Base-by-base conservation (phyloP, 106 monocot genomes). In the Apostasia shenzhenica region DNA sequence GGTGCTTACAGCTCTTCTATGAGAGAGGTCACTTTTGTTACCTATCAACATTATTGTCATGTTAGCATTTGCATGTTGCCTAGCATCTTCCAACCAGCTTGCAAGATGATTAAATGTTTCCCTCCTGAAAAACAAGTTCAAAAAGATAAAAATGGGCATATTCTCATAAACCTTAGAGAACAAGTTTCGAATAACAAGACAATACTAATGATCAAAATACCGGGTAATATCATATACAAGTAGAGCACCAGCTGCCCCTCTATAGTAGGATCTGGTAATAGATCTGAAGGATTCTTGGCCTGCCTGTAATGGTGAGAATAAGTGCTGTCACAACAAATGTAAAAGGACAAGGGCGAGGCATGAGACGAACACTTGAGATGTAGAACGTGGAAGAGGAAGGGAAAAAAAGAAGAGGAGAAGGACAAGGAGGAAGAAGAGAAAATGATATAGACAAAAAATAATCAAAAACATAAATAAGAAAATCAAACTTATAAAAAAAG, bases 241-340 rank as follows among this genome's bases (percentile, higher is more conserved):
- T 46, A 83, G 75, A 1, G 83, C 83, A 55, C 79, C 83, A 76
- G 75, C 83, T 50, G 83, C 83, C 3, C 84, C 84, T 70, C 84
- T 77, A 55, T 85, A 85, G 62, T 85, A 85, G 53, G 81, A 85
- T 64, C 84, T 81, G 43, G 84, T 85, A 41, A 85, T 85, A 5
- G 84, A 85, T 61, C 84, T 77, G 73, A 84, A 84, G 5, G 80
- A 81, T 74, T 73, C 84, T 61, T 80, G 84, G 5, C 84, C 80
- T 8, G 82, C 79, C 75, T 84, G 78, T 11, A 51, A 54, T 41
- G 7, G 65, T 26, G 26, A 26, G 26, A 26, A 26, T 26, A 26
- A 26, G 26, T 26, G 26, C 26, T 26, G 26, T 26, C 26, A 26
- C 26, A 26, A 26, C 26, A 26, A 26, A 26, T 26, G 26, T 26